Evolutionary conservation across 2,329 filamentous ascomycete genomes (phyloP).

Genomic region (Aspergillus sp.): DNA sequence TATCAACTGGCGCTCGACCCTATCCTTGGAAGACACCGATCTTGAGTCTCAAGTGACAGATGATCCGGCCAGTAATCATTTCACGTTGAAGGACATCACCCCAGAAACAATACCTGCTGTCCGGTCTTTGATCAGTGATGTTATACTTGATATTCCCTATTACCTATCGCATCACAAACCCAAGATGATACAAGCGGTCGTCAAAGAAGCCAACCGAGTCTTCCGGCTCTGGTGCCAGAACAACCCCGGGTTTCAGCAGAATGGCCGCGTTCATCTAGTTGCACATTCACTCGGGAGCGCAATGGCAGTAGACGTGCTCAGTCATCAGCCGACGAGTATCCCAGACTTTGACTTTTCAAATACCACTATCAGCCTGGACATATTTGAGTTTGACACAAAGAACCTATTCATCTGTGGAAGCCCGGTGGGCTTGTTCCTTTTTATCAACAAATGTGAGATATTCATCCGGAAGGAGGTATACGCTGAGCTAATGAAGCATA

Average conservation of each 20-base stretch:
- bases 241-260: slow-evolving; percentile 78
- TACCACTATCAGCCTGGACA: slow-evolving; percentile 47
- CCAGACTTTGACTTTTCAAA: slow-evolving; percentile 48
- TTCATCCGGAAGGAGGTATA: background rate
- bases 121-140: slow-evolving; percentile 90
- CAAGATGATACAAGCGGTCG: slow-evolving; percentile 88
- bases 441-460: slow-evolving; percentile 66
- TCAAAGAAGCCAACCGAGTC: slow-evolving; percentile 90
- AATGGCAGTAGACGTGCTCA: slow-evolving; percentile 90
- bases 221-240: slow-evolving; percentile 93
- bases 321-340: slow-evolving; percentile 75
- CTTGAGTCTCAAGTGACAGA: slow-evolving; percentile 53
- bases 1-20: slow-evolving; percentile 86
- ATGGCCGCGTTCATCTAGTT: slow-evolving; percentile 85
- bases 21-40: slow-evolving; percentile 82
- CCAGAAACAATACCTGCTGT: slow-evolving; percentile 86
- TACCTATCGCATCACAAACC: slow-evolving; percentile 95
- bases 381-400: slow-evolving; percentile 89
- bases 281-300: slow-evolving; percentile 92
- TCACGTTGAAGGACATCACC: slow-evolving; percentile 82
- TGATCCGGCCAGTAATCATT: slow-evolving; percentile 61
- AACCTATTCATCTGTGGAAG: slow-evolving; percentile 89
- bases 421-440: slow-evolving; percentile 86
- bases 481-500: slow-evolving; percentile 22
- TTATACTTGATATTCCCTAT: slow-evolving; percentile 98